Percentiles rank a stretch among this genome's conserved stretches.
These are phyloP conservation scores for Acanthamoeba lenticulata DNA, from an alignment of 208 protist species.

Conservation along the genomic window DNA sequence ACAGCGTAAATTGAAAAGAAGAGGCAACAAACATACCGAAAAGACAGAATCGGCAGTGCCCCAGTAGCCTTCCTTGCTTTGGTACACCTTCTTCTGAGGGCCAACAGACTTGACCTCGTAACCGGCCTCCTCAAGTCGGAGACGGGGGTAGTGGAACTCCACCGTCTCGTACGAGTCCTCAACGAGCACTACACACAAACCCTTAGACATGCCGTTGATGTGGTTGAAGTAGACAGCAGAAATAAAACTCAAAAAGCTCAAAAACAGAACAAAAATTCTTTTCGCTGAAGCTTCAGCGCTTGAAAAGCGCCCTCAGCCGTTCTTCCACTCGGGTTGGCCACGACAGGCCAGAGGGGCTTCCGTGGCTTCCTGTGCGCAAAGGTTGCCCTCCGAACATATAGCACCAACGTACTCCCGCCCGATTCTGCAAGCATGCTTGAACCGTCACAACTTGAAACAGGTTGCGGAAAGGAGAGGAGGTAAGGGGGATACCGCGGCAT, in stretches of 20 bases:
- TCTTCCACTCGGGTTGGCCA: not conserved
- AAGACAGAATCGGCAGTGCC: constrained; percentile 37
- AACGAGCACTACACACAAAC: constrained; percentile 67
- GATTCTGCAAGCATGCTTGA: not conserved
- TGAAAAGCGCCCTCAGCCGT: not conserved
- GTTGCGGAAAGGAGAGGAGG: not conserved
- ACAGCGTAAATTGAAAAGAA: not conserved
- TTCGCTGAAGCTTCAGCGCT: too few species aligned
- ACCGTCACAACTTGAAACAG: not conserved
- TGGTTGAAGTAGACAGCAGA: too few species aligned
- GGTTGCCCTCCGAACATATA: not conserved
- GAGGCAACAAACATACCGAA: not conserved
- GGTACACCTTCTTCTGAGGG: constrained; percentile 71
- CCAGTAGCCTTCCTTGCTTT: constrained; percentile 77
- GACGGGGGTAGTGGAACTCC: constrained; percentile 72
- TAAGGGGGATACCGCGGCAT: not conserved
- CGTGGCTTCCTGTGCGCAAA: not conserved
- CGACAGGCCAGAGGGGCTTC: not conserved
- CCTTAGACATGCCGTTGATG: constrained; percentile 87
- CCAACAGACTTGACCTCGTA: constrained; percentile 69
- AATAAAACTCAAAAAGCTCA: too few species aligned
- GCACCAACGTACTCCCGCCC: not conserved
- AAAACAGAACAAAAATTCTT: too few species aligned
- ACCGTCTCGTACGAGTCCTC: constrained; percentile 71
- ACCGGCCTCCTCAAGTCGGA: constrained; percentile 70